Conservation (phyloP, 139 green algal species). For the Coelastrella sp. region DNA sequence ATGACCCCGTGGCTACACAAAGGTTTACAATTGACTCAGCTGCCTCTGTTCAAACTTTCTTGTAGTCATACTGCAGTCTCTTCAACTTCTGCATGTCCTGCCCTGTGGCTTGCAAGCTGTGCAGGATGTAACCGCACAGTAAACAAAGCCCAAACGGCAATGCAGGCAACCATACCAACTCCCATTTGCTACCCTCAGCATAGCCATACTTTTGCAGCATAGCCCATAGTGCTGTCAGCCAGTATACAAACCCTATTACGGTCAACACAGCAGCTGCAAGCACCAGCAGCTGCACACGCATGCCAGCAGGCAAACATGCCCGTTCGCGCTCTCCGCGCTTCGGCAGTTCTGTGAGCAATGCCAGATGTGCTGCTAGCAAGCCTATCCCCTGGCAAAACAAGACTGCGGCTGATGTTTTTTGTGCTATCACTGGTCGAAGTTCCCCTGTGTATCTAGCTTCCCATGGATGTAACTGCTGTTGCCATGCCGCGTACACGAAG, state of each 20-base stretch:
- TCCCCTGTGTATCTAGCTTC: background rate
- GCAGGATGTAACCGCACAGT: background rate
- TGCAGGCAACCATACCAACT: background rate
- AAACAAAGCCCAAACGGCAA: background rate
- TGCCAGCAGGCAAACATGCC: background rate
- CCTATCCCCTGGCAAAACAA: background rate
- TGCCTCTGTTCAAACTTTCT: no score
- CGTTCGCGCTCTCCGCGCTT: background rate
- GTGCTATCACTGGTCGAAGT: background rate
- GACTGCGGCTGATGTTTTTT: background rate
- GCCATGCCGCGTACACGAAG: background rate
- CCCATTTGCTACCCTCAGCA: background rate
- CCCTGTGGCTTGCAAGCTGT: background rate
- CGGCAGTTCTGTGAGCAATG: background rate
- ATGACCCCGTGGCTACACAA: no score
- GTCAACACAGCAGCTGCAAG: background rate
- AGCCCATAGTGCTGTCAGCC: background rate
- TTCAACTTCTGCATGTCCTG: background rate
- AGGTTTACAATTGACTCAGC: no score
- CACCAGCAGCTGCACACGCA: background rate
- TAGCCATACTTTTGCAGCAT: background rate
- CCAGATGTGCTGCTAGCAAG: background rate
- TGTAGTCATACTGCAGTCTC: background rate
- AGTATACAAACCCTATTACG: background rate
- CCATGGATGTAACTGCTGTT: background rate